Evolutionary conservation across 805 yeast species (phyloP).

Genomic region (Cyberlindnera veronae): DNA sequence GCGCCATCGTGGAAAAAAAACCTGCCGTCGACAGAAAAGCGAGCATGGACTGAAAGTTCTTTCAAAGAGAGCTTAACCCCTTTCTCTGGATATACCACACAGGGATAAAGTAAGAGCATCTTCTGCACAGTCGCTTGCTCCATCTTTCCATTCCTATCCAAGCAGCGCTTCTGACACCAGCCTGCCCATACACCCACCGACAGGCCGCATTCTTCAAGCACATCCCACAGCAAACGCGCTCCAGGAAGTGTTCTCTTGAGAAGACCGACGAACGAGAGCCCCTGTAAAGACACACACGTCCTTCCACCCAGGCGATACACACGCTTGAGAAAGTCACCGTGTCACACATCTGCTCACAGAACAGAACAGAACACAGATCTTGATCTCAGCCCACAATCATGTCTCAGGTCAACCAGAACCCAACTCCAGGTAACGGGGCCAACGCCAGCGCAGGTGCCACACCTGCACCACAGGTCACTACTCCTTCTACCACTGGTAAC

Average conservation of each 20-base stretch:
- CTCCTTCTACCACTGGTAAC: not conserved
- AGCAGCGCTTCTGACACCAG: not conserved
- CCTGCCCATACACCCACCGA: not conserved
- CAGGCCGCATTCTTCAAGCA: not conserved
- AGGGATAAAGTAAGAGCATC: not conserved
- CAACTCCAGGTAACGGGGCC: slow-evolving; percentile 1
- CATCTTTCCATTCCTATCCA: not conserved
- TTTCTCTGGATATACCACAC: no score
- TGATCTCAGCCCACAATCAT: not conserved
- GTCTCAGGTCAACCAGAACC: slow-evolving; percentile 8
- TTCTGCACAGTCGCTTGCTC: not conserved
- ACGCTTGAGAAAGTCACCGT: not conserved
- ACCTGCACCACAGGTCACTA: not conserved
- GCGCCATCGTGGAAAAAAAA: slow-evolving; percentile 6
- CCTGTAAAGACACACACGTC: not conserved
- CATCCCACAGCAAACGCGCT: slow-evolving; percentile 5
- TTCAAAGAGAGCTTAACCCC: no score
- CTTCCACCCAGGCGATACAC: not conserved
- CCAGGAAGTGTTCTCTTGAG: not conserved
- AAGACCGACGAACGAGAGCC: not conserved
- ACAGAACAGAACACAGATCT: not conserved
- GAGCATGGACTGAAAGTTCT: not conserved
- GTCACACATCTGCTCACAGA: not conserved
- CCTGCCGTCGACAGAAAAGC: slow-evolving; percentile 11
- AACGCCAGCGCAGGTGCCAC: not conserved